Evolutionary conservation across 2,329 filamentous ascomycete species (phyloP), one percentile per base, ranked within the genome.

Genomic region (Ceratocystis albifundus): DNA sequence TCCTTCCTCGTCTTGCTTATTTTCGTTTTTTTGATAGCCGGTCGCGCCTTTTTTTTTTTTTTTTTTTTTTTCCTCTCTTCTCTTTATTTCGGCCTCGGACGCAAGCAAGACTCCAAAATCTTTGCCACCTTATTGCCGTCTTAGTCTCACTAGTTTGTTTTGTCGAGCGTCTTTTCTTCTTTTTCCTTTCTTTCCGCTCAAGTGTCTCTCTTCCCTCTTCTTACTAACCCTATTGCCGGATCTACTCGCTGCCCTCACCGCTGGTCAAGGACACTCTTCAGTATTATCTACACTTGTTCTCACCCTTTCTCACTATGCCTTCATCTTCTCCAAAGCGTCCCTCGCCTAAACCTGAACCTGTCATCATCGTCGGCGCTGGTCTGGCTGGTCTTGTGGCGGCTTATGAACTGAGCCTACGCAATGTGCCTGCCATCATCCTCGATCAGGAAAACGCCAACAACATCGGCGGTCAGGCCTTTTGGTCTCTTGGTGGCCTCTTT

Each of bases 401-500:
- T 55, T 82, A 78, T 69, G 82, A 85, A 74, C 78, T 85, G 5
- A 75, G 78, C 15, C 75, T 78, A 71, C 79, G 77, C 67, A 74
- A 77, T 63, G 74, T 84, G n/a, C 78, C 77, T 1, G 76, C 76
- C 45, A 67, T 84, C 62, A 73, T 85, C 53, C 64, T 86, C 63
- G 84, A 86, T 73, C 83, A 86, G 71, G 83, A 86, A 71, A 81
- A 80, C 67, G 77, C 76, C 36, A 73, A 77, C 68, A 84, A 78
- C 70, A 75, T 86, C 8, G 84, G 84, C 67, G 83, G 83, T 1
- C 83, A 86, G 72, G 83, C 83, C 5, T 85, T 85, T 71, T 86
- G 83, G 82, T 86, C 83, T 2, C 78, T 86, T 0, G 84, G 83
- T 44, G 83, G 83, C 45, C 72, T 86, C 30, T 86, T 86, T 74